These are phyloP conservation scores for Chaetomium cochliodes DNA, from an alignment of 495 filamentous ascomycete genomes.

Conservation along the genomic window DNA sequence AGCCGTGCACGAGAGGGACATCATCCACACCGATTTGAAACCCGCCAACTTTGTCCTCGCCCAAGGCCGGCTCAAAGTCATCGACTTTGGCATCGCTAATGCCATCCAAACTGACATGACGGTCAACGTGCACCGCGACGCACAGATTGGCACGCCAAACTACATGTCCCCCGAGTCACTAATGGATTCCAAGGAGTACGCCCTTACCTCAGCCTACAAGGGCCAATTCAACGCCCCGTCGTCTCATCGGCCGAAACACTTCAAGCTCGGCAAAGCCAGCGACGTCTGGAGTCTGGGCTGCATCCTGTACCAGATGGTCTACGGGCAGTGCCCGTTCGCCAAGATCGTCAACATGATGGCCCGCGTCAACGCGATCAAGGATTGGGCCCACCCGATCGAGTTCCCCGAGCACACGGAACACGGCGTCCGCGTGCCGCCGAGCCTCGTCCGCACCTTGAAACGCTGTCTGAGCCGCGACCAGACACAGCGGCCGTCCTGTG, in stretches of 20 bases:
- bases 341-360: constrained; percentile 81
- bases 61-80: constrained; percentile 78
- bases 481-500: constrained; percentile 70
- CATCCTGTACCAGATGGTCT: constrained; percentile 96
- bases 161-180: constrained; percentile 98
- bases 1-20: constrained; percentile 80
- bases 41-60: constrained; percentile 93
- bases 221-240: constrained; percentile 50
- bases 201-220: constrained; percentile 38
- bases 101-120: constrained; percentile 91
- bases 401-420: constrained; percentile 77
- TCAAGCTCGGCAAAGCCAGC: constrained; percentile 93
- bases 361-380: constrained; percentile 79
- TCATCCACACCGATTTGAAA: constrained; percentile 95
- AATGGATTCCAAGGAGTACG: constrained; percentile 73
- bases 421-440: constrained; percentile 64
- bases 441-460: constrained; percentile 69
- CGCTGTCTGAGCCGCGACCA: constrained; percentile 79
- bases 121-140: constrained; percentile 94
- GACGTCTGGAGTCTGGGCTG: constrained; percentile 97
- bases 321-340: constrained; percentile 87
- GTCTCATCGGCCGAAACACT: constrained; percentile 60
- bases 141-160: constrained; percentile 92
- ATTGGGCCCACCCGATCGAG: constrained; percentile 77
- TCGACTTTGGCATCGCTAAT: constrained; percentile 97